Percentiles rank a stretch among this genome's conserved stretches.
Conservation (phyloP, 1,284 basidiomycete genomes). For the Malassezia obtusa region DNA sequence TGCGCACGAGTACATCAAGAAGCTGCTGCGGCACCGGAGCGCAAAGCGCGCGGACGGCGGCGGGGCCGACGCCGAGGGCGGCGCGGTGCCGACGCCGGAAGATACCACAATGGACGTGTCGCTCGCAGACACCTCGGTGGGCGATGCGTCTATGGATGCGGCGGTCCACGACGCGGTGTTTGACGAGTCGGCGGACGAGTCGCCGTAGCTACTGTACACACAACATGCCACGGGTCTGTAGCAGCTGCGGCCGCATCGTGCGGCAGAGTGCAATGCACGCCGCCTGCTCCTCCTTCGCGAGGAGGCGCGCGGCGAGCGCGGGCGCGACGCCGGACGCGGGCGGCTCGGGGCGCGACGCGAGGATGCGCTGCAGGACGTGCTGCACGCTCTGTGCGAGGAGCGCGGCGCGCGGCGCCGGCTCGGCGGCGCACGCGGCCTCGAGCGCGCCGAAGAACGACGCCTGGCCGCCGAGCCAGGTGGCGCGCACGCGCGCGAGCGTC, state of each 20-base stretch:
- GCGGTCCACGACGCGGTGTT: neutral
- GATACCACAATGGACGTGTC: neutral
- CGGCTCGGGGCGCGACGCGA: neutral
- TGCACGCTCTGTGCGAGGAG: neutral
- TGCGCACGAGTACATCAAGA: constrained; percentile 63
- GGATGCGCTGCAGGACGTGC: neutral
- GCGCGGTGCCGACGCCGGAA: neutral
- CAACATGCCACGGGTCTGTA: constrained; percentile 4
- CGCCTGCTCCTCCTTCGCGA: constrained; percentile 2
- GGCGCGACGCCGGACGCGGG: neutral
- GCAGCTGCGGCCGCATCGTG: constrained; percentile 4
- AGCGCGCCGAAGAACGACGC: neutral
- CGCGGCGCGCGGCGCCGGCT: neutral
- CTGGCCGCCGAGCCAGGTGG: constrained; percentile 3
- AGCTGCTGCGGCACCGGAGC: constrained; percentile 23
- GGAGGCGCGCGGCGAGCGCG: constrained; percentile 3
- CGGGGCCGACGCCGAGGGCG: too few relatives aligned
- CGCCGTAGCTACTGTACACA: neutral
- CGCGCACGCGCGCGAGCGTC: constrained; percentile 1
- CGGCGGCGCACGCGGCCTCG: neutral
- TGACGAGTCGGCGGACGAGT: neutral
- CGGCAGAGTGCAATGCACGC: neutral
- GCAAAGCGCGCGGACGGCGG: neutral
- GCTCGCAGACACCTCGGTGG: neutral
- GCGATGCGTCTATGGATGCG: neutral